Conservation (phyloP, 352 stramenopile species). For the Phytopythium oedochilum region DNA sequence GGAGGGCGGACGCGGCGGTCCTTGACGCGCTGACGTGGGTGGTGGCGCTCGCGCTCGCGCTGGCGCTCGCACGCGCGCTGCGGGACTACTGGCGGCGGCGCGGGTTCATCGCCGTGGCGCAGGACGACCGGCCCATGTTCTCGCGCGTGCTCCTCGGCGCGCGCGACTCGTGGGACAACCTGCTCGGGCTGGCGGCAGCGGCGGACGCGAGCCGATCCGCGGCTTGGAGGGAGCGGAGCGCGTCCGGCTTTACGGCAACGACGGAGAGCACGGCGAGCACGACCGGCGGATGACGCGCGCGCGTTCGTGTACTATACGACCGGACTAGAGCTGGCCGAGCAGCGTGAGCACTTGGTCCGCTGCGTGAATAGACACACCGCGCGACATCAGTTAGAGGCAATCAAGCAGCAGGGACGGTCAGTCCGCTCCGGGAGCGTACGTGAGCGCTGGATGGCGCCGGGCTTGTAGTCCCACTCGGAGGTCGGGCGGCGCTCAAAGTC, state of each 20-base stretch:
- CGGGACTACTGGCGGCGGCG: slow-evolving; percentile 37
- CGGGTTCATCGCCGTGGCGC: slow-evolving; percentile 59
- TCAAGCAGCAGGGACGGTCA: slow-evolving; percentile 1
- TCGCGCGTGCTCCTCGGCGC: slow-evolving; percentile 49
- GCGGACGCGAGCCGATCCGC: not conserved
- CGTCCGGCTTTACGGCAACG: not conserved
- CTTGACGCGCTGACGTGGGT: slow-evolving; percentile 41
- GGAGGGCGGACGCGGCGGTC: slow-evolving; percentile 9
- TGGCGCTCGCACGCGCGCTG: slow-evolving; percentile 41
- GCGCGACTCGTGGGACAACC: slow-evolving; percentile 56
- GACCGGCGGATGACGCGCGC: not conserved
- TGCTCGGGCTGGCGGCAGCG: not conserved
- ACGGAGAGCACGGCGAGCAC: slow-evolving; percentile 4
- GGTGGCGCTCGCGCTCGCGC: slow-evolving; percentile 33
- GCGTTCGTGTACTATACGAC: not conserved
- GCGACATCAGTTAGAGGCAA: not conserved
- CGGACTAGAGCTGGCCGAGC: slow-evolving; percentile 27
- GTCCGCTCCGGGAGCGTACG: slow-evolving; percentile 23
- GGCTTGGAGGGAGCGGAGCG: not conserved
- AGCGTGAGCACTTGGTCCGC: slow-evolving; percentile 52
- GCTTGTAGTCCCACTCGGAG: slow-evolving; percentile 57
- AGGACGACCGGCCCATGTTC: slow-evolving; percentile 66
- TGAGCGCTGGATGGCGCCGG: slow-evolving; percentile 33
- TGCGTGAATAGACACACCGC: slow-evolving; percentile 6
- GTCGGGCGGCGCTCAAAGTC: slow-evolving; percentile 57